Evolutionary conservation across 768 basidiomycete species (phyloP), one percentile per base, ranked within the genome.

Genomic region (Boletus coccyginus): DNA sequence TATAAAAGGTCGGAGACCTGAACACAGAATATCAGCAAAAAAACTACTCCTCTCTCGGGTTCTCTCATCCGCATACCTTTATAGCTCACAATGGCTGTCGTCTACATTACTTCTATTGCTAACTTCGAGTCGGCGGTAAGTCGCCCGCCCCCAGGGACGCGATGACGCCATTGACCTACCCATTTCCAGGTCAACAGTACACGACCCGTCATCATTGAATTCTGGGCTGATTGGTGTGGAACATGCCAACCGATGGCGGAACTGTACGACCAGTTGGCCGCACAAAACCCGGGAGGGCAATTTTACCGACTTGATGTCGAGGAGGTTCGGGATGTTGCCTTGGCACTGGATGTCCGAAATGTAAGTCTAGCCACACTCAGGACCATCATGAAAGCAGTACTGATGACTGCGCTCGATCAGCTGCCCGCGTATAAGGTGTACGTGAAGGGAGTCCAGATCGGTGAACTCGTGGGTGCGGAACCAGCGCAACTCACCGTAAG

Each of bases 231-330:
- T 13, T 70, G 68, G 68, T 70, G 68, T 27, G 17, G 19, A 35
- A 62, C 65, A n/a, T 71, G 68, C 50, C 58, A 54, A 41, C 24
- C 55, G 9, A 62, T 51, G 61, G 52, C 69, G 39, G 12, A 57
- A 7, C 19, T 67, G 11, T 70, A 65, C 44, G 53, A 69, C 55
- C 61, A 56, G 52, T 32, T 70, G 59, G 64, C 68, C 46, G 60
- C 58, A 8, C 64, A 69, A 65, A 62, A 70, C 44, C 68, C 69
- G 10, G 6, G 14, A 27, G 68, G 59, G 0, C 41, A 68, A 1
- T 69, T 69, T 56, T 70, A 70, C 59, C 69, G 68, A 50, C 66
- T 69, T n/a, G 68, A 69, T 60, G 60, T 56, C 21, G 69, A 69
- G 35, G 69, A 69, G 17, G 62, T 59, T 29, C 67, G 64, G 42